Evolutionary conservation across 257 asterid genomes (phyloP), one percentile per base, ranked within the genome.

Genomic region (Fraxinus quadrangulata): DNA sequence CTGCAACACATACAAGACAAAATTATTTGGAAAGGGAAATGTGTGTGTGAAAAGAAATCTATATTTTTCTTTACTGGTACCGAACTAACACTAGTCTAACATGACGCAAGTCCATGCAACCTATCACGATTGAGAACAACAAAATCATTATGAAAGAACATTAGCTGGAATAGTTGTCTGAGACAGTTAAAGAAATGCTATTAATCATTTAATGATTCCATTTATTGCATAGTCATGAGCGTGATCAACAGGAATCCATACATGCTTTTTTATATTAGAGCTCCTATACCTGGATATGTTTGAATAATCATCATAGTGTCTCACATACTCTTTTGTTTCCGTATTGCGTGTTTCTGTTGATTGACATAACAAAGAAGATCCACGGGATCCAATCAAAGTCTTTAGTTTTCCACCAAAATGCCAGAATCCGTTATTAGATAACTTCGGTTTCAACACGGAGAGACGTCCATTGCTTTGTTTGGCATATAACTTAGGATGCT

Each of bases 341-440:
- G 92, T 79, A 74, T 90, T 81, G 16, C 47, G 80, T 24, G 92
- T 87, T 79, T 88, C 89, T 24, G 89, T 89, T 67, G 96, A 90
- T 71, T 47, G 89, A 81, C 96, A 90, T 49, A 86, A 74, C 70
- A 87, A 81, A 30, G 89, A 83, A 79, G 88, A 79, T 79, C 89
- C 86, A 49, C 87, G 86, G 75, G 89, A 84, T 77, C 82, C 87
- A 75, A 77, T 26, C 28, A 65, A 76, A 49, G 59, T 75, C 75
- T 76, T 84, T 36, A 83, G 76, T 83, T 88, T 91, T 79, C 87
- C 87, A 73, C 86, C 83, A 51, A 81, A 78, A 68, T 80, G 89
- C 91, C 91, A 87, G 72, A 87, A 76, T 80, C 83, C 80, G 81
- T 88, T 92, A 79, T 73, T 73, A 69, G 80, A 76, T 65, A 81